phyloP scores from a whole-genome alignment of 441 rosid species.

The Theobroma grandiflorum region DNA sequence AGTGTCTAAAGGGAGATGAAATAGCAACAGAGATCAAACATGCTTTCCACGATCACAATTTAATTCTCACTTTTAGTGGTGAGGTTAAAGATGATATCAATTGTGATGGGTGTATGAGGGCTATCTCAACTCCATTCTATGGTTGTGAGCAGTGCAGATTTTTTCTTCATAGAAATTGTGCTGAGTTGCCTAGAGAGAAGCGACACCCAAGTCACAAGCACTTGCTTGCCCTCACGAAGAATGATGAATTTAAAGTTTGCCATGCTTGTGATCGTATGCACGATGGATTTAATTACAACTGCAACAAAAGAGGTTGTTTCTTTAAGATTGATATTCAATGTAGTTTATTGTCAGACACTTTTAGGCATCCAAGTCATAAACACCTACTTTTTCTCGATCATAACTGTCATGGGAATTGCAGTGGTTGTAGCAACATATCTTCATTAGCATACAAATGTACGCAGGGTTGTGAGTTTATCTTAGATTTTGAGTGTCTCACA shows the following conservation, averaged over 20 bases:
- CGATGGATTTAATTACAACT: not conserved
- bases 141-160: not conserved
- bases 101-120: conserved; percentile 16
- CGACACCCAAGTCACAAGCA: not conserved
- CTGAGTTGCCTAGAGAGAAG: not conserved
- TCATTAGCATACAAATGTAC: conserved; percentile 2
- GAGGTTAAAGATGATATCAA: not conserved
- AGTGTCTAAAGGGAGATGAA: not conserved
- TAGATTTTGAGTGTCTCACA: not conserved
- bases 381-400: not conserved
- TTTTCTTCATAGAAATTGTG: conserved; percentile 17
- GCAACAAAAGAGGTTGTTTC: not conserved
- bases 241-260: not conserved
- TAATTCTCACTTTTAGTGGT: not conserved
- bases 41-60: not conserved
- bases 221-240: not conserved
- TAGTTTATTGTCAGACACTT: not conserved
- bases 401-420: not conserved
- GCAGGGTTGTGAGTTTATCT: not conserved
- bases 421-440: not conserved
- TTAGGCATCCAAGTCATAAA: not conserved
- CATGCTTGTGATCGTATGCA: not conserved
- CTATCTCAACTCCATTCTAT: not conserved
- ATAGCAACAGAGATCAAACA: not conserved
- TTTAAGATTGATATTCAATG: not conserved